Conservation (phyloP, 805 yeast species). For the Wickerhamiella shivajii region DNA sequence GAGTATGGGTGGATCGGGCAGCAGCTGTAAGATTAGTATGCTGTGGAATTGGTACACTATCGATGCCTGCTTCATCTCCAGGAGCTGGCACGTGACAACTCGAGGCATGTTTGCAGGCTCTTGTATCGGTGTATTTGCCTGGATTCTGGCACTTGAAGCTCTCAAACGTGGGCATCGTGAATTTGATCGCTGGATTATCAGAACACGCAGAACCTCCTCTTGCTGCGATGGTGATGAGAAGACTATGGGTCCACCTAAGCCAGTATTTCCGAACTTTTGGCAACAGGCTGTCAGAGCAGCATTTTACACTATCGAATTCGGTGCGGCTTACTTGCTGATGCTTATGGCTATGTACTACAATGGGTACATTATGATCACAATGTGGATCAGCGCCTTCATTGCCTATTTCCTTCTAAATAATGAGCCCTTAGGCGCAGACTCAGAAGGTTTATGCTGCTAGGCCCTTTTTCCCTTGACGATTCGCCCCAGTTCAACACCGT, state of each 20-base stretch:
- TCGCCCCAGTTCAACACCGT: too few species aligned
- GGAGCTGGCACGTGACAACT: constrained; percentile 46
- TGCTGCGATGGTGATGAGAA: constrained; percentile 2
- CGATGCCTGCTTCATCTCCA: constrained; percentile 49
- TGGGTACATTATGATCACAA: constrained; percentile 50
- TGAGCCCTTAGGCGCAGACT: too few species aligned
- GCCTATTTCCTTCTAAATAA: constrained; percentile 46
- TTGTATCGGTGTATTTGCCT: constrained; percentile 50
- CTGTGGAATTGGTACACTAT: constrained; percentile 63
- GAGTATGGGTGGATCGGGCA: constrained; percentile 13
- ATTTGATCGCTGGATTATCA: constrained; percentile 21
- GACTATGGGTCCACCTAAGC: constrained; percentile 6
- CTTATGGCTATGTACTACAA: constrained; percentile 63
- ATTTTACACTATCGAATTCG: constrained; percentile 46
- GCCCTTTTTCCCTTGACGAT: too few species aligned
- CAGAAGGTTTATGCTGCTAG: too few species aligned
- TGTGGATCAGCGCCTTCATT: constrained; percentile 45
- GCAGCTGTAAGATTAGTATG: constrained; percentile 32
- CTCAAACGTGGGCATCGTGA: constrained; percentile 41
- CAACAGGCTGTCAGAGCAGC: constrained; percentile 39
- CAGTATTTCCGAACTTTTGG: constrained; percentile 31
- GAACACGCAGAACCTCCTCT: neutral
- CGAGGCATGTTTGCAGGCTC: constrained; percentile 58
- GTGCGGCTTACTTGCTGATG: constrained; percentile 51
- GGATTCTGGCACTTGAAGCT: constrained; percentile 45